These are phyloP conservation scores for Pythium aquatile DNA, from an alignment of 352 stramenopile species.

Conservation along the genomic window DNA sequence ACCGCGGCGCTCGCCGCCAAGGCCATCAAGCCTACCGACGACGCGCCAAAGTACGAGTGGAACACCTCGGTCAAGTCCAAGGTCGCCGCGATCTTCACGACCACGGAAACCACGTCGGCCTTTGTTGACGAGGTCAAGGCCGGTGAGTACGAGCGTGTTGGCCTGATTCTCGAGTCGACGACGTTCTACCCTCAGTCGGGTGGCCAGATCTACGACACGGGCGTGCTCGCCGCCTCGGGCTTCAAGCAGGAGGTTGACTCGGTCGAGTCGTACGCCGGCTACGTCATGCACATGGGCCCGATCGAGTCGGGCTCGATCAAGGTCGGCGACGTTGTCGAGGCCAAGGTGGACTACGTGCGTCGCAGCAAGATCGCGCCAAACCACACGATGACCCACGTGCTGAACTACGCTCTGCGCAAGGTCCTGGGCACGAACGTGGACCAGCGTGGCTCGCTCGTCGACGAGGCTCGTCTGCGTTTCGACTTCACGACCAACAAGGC, in stretches of 20 bases:
- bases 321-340: slow-evolving; percentile 86
- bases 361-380: slow-evolving; percentile 95
- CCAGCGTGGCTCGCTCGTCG: slow-evolving; percentile 97
- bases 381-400: slow-evolving; percentile 99
- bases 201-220: slow-evolving; percentile 96
- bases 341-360: slow-evolving; percentile 94
- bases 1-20: slow-evolving; percentile 87
- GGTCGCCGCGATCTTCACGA: slow-evolving; percentile 94
- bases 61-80: slow-evolving; percentile 75
- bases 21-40: slow-evolving; percentile 88
- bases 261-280: slow-evolving; percentile 95
- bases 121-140: slow-evolving; percentile 77
- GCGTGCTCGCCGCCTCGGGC: slow-evolving; percentile 52
- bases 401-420: slow-evolving; percentile 97
- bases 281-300: slow-evolving; percentile 94
- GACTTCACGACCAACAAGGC: slow-evolving; percentile 98
- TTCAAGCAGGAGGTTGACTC: slow-evolving; percentile 84
- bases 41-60: slow-evolving; percentile 95
- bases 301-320: slow-evolving; percentile 65
- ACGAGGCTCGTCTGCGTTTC: slow-evolving; percentile 97
- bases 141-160: slow-evolving; percentile 86
- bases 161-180: slow-evolving; percentile 96
- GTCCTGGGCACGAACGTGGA: slow-evolving; percentile 94
- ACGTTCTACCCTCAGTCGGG: slow-evolving; percentile 98
- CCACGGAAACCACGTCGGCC: slow-evolving; percentile 82